These are phyloP conservation scores for Cordyceps militaris DNA, from an alignment of 2,329 filamentous ascomycete species.

Conservation along the genomic window DNA sequence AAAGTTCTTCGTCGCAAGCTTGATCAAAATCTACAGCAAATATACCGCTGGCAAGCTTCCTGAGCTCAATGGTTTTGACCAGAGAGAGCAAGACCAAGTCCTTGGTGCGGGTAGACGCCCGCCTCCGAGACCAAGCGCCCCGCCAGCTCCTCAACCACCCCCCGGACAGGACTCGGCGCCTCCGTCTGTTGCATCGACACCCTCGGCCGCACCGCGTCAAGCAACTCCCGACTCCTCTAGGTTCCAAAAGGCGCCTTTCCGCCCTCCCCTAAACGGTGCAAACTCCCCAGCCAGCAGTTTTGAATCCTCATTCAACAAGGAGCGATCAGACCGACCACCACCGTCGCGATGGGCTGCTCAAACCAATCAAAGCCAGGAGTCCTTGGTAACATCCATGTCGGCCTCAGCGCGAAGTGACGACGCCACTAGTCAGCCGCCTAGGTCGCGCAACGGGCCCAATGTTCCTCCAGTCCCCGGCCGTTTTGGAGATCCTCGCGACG, in stretches of 20 bases:
- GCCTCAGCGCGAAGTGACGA: constrained; percentile 44
- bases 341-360: constrained; percentile 41
- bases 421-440: constrained; percentile 40
- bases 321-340: constrained; percentile 26
- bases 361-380: constrained; percentile 52
- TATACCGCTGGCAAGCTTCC: constrained; percentile 85
- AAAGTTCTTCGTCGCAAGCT: constrained; percentile 94
- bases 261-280: constrained; percentile 33
- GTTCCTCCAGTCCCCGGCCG: constrained; percentile 33
- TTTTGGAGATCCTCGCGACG: constrained; percentile 26
- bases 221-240: constrained; percentile 15
- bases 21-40: constrained; percentile 94
- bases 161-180: constrained; percentile 5
- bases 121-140: constrained; percentile 19
- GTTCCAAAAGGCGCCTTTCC: constrained; percentile 19
- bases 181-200: not conserved
- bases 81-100: constrained; percentile 68
- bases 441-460: constrained; percentile 44
- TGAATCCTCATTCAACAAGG: constrained; percentile 38
- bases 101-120: constrained; percentile 48
- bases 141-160: not conserved
- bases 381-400: constrained; percentile 40
- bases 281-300: constrained; percentile 46
- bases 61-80: constrained; percentile 74
- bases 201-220: constrained; percentile 3